Evolutionary conservation across 345 rosid genomes (phyloP).

Genomic region (Raphanus raphanistrum): DNA sequence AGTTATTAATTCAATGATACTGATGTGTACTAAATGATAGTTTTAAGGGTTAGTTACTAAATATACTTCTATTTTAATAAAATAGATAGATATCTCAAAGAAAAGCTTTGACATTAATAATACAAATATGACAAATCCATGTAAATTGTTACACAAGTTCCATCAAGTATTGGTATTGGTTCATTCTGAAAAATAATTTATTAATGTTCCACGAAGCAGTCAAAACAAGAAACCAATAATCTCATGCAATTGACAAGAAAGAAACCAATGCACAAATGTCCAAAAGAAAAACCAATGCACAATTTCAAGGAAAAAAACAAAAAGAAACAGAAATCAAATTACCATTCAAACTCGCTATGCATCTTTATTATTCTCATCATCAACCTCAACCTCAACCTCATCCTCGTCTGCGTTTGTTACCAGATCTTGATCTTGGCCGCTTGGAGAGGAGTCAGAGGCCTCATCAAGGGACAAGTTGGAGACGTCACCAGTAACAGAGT

Average conservation of each 20-base stretch:
- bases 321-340: neutral
- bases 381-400: conserved; percentile 23
- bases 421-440: conserved; percentile 22
- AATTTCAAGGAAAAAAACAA: conserved; percentile 23
- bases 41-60: too few species aligned
- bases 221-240: neutral
- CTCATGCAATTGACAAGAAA: conserved; percentile 13
- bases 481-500: conserved; percentile 29
- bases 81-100: neutral
- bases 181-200: neutral
- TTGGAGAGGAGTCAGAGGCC: neutral
- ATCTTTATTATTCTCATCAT: conserved; percentile 29
- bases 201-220: neutral
- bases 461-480: conserved; percentile 33
- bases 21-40: too few species aligned
- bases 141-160: neutral
- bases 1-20: too few species aligned
- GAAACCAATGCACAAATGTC: conserved; percentile 24
- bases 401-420: conserved; percentile 14
- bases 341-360: conserved; percentile 20
- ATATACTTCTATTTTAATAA: too few species aligned
- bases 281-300: conserved; percentile 14
- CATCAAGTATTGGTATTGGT: neutral
- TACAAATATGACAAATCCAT: neutral
- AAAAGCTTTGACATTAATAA: neutral